Evolutionary conservation across 169 alveolate species (phyloP), one percentile per base, ranked within the genome.

Genomic region (Plasmodium ovale): DNA sequence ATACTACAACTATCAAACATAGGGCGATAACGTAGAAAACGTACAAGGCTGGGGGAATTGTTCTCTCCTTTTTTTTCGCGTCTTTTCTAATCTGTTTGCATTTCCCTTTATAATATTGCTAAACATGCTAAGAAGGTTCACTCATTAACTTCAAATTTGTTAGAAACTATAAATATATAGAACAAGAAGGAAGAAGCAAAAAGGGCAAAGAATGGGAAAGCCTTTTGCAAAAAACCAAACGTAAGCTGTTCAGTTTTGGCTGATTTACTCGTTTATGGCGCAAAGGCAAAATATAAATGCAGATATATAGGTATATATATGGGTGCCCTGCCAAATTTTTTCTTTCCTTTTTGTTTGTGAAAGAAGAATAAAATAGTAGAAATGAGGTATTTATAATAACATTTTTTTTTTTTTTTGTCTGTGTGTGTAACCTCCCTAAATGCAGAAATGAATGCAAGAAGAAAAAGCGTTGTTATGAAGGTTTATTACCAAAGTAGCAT

Each of bases 1-100:
- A 58, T 82, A 49, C 58, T 82, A 51, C 42, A 65, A 44, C 21
- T 82, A 82, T 33, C 90, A 82, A 64, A 65, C 37, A 3, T 82
- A 82, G 60, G 73, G 27, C 53, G 10, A 6, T 3, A n/a, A 14
- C 39, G 9, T 53, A 47, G 25, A 25, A 29, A 49, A 1, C 21
- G 19, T 1, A 51, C 35, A 53, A 53, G 21, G 25, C 44, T 10
- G 12, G 19, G 56, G 56, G 16, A 47, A n/a, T 47, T 47, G 16
- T 47, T 47, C n/a, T 51, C 60, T 51, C 6, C n/a, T 3, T 3
- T 51, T n/a, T 3, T 10, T n/a, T 14, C 21, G 6, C 21, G 6
- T 51, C 21, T 7, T 51, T 14, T 51, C 3, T 51, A 25, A 25
- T 59, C 21, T 71, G 49, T 71, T 44, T 39, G 21, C 14, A 6